phyloP scores from a whole-genome alignment of 192 early-diverging fungal species.

The Backusella liffmaniae region DNA sequence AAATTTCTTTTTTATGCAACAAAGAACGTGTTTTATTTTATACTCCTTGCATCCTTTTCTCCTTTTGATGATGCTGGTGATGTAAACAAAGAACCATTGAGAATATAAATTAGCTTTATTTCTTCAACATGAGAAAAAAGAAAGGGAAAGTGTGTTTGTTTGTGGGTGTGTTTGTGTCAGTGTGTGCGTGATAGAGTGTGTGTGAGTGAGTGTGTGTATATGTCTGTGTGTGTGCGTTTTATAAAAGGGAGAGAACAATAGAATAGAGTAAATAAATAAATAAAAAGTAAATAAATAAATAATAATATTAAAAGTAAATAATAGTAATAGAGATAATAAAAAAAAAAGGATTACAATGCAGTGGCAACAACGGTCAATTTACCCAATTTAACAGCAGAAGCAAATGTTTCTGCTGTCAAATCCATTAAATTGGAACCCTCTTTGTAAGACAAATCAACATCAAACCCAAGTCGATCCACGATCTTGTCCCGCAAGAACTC shows the following conservation, averaged over 20 bases:
- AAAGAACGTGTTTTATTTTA: neutral
- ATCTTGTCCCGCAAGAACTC: conserved; percentile 58
- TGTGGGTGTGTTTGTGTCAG: neutral
- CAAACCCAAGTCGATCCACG: conserved; percentile 50
- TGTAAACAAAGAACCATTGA: neutral
- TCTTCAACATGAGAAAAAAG: neutral
- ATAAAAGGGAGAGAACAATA: neutral
- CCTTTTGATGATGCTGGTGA: neutral
- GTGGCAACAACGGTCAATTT: conserved; percentile 46
- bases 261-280: conserved; percentile 2
- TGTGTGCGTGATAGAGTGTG: neutral
- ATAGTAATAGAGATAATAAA: neutral
- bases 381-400: conserved; percentile 30
- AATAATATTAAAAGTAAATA: neutral
- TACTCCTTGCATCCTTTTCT: neutral
- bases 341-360: neutral
- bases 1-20: neutral
- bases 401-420: conserved; percentile 35
- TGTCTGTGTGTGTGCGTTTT: neutral
- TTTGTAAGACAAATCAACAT: conserved; percentile 39
- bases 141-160: neutral
- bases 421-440: conserved; percentile 15
- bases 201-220: neutral
- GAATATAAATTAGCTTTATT: neutral
- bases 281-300: neutral